Base-by-base conservation (phyloP, 2,329 filamentous ascomycete species). In the Aspergillus carbonarius region DNA sequence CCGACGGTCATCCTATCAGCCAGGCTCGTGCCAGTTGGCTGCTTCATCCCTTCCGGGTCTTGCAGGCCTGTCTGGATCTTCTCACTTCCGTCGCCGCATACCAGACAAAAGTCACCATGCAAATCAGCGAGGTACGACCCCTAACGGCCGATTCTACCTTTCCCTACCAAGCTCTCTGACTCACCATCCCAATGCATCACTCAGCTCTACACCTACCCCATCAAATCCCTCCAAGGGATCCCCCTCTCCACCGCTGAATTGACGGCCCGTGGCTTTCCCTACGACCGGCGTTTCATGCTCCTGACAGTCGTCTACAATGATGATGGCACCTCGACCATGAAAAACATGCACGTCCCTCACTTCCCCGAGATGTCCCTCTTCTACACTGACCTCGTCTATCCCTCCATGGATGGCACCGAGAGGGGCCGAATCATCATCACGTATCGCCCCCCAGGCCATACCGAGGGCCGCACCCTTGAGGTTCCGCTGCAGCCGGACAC, bases 231-330 rank as follows among this genome's bases (percentile, higher is more conserved):
- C n/a, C 84, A 86, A 35, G 84, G 83, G 52, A 83, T 88, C 55
- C 72, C 79, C 17, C 75, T 91, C 32, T 59, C 78, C 4, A 72
- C 76, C 0, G 81, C 86, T 3, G 73, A 74, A n/a, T 73, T 91
- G 48, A 83, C 82, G 5, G 78, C 80, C n/a, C 82, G 85, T 62
- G 88, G 89, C 13, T 79, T 91, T 64, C 76, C 79, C 40, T 77
- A 89, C 70, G 89, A 92, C 75, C 83, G 89, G 9, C 80, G 80
- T 34, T 92, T 90, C 74, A 90, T 92, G 84, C 81, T 92, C 4
- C 81, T 85, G 61, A 83, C 83, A 64, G 77, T 83, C 62, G 69
- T 77, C 18, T 59, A 66, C 5, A 65, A 66, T 20, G 61, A 65
- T 17, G 61, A 68, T 18, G 61, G 61, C 23, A 46, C 55, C 13